Conservation (phyloP, 192 early-diverging fungal genomes). For the Borealophlyctis nickersoniae region DNA sequence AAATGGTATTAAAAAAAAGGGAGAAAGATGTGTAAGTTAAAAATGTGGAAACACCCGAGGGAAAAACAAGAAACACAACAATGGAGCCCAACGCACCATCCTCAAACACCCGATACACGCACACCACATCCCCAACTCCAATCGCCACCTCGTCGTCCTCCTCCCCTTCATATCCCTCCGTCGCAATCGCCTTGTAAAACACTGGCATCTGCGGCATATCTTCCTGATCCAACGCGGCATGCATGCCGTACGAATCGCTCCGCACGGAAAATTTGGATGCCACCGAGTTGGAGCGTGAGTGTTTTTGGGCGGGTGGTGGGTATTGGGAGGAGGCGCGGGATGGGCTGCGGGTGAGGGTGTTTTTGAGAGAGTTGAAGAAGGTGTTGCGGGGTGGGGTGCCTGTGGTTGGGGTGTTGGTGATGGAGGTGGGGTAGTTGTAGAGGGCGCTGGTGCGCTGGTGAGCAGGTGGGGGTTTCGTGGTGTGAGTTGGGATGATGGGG, state of each 20-base stretch:
- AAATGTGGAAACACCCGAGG: neutral
- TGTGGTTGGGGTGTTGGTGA: neutral
- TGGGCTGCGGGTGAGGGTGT: neutral
- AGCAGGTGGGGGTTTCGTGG: neutral
- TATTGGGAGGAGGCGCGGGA: neutral
- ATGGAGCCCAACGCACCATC: slow-evolving; percentile 18
- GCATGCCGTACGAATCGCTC: slow-evolving; percentile 3
- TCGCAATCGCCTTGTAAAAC: slow-evolving; percentile 13
- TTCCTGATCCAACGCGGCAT: neutral
- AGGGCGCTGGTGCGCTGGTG: neutral
- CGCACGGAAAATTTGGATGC: slow-evolving; percentile 12
- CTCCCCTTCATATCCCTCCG: slow-evolving; percentile 2
- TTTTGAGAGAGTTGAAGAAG: slow-evolving; percentile 1
- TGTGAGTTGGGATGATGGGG: neutral
- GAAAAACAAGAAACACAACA: neutral
- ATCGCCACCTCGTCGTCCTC: slow-evolving; percentile 16
- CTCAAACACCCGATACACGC: slow-evolving; percentile 25
- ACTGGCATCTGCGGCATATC: neutral
- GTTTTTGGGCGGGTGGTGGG: neutral
- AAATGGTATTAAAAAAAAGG: neutral
- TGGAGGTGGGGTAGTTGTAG: slow-evolving; percentile 1
- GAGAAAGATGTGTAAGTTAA: too few relatives aligned
- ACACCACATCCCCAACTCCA: slow-evolving; percentile 14
- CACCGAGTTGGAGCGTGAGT: neutral
- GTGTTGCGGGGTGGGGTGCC: neutral